A percentile compares a stretch with the other conserved stretches of the same genome.
Evolutionary conservation across 2,329 filamentous ascomycete species (phyloP).

Genomic region (Zalaria sp.): DNA sequence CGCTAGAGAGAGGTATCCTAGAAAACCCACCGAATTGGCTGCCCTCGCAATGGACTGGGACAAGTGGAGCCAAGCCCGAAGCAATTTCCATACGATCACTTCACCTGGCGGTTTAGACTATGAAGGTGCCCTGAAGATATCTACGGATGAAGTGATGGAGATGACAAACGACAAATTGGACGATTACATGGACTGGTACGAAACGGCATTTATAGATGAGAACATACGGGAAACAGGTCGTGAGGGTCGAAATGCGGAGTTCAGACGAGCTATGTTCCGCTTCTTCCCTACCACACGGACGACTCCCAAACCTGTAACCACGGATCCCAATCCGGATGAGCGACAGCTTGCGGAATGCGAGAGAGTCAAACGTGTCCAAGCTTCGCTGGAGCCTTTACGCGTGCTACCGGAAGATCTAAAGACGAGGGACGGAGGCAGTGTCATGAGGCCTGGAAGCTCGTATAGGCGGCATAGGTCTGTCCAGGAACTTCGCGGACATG

Average conservation of each 20-base stretch:
- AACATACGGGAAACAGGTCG: slow-evolving; percentile 20
- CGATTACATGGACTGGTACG: slow-evolving; percentile 69
- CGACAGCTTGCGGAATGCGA: slow-evolving; percentile 3
- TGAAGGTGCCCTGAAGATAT: slow-evolving; percentile 37
- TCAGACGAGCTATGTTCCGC: slow-evolving; percentile 23
- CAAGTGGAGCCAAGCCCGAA: slow-evolving; percentile 46
- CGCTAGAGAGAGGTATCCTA: slow-evolving; percentile 35
- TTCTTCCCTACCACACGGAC: slow-evolving; percentile 24
- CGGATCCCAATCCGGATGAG: neutral
- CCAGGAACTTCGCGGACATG: slow-evolving; percentile 28
- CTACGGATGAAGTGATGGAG: slow-evolving; percentile 46
- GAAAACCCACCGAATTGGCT: slow-evolving; percentile 40
- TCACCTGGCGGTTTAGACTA: slow-evolving; percentile 18
- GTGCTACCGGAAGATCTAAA: slow-evolving; percentile 22
- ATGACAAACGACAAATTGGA: slow-evolving; percentile 52
- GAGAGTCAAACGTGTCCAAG: slow-evolving; percentile 29
- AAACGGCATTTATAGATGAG: slow-evolving; percentile 46
- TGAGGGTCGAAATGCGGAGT: slow-evolving; percentile 21
- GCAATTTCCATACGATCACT: slow-evolving; percentile 10
- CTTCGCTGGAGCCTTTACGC: slow-evolving; percentile 22
- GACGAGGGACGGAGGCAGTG: slow-evolving; percentile 9
- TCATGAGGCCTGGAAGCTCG: slow-evolving; percentile 32
- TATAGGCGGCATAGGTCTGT: slow-evolving; percentile 36
- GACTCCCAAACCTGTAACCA: neutral
- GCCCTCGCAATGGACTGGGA: slow-evolving; percentile 57